Percentiles rank a stretch among this genome's conserved stretches.
Conservation (phyloP, 2,329 filamentous ascomycete genomes). For the Trichoderma breve region DNA sequence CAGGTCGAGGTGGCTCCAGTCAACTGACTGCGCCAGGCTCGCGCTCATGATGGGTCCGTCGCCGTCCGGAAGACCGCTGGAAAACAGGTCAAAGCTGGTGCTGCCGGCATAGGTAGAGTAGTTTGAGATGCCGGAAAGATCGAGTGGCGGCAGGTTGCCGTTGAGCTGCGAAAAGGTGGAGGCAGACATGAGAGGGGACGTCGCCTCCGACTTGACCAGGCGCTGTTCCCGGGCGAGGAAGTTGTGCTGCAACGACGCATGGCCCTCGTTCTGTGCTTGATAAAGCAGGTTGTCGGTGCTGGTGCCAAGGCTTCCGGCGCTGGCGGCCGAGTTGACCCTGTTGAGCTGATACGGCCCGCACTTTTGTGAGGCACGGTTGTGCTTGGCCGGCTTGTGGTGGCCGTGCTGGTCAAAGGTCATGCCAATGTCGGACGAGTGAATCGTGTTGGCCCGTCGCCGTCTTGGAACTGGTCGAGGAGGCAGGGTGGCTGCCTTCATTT, state of each 20-base stretch:
- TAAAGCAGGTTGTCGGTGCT: slow-evolving; percentile 43
- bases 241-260: slow-evolving; percentile 34
- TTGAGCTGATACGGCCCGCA: slow-evolving; percentile 60
- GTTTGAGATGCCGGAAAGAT: slow-evolving; percentile 53
- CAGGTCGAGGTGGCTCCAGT: slow-evolving; percentile 48
- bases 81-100: slow-evolving; percentile 52
- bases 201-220: slow-evolving; percentile 59
- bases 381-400: slow-evolving; percentile 63
- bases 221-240: slow-evolving; percentile 47
- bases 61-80: slow-evolving; percentile 44
- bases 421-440: slow-evolving; percentile 59
- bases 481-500: slow-evolving; percentile 32
- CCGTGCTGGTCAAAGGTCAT: slow-evolving; percentile 62
- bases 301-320: slow-evolving; percentile 49
- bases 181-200: slow-evolving; percentile 55
- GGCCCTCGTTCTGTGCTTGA: slow-evolving; percentile 37
- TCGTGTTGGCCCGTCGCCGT: slow-evolving; percentile 59
- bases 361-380: slow-evolving; percentile 59
- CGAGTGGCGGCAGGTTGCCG: slow-evolving; percentile 54
- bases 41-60: slow-evolving; percentile 62
- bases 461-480: slow-evolving; percentile 45
- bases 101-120: slow-evolving; percentile 49
- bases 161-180: slow-evolving; percentile 51
- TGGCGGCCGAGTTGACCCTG: slow-evolving; percentile 57
- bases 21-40: slow-evolving; percentile 53